Base-by-base conservation (phyloP, 352 stramenopile species). In the Phytophthora nicotianae region DNA sequence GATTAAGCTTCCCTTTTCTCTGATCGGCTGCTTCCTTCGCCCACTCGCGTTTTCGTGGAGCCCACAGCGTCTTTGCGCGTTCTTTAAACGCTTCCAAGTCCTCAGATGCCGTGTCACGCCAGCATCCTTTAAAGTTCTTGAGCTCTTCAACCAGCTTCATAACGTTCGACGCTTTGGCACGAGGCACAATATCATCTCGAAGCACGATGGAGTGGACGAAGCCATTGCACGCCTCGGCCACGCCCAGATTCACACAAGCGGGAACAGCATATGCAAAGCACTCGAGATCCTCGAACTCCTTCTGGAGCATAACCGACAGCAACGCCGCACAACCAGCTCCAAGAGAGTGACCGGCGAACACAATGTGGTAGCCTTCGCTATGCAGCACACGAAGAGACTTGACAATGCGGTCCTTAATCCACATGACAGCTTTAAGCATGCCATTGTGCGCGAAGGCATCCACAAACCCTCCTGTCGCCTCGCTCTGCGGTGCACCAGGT, bases 251-350 rank as follows among this genome's bases (percentile, higher is more conserved):
- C 23, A 93, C 83, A 46, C 87, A 96, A 8, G 87, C 87, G 10
- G 87, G 87, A 9, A 93, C 79, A 14, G 87, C 87, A 43, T 96
- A 96, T n/a, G 85, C 87, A 71, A 90, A 93, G 49, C 87, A 96
- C 46, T 90, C 74, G 3, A 96, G 64, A 33, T 87, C 72, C 13
- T 82, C 79, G 37, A 96, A 96, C 58, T 94, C 86, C 51, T 91
- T 90, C 43, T 94, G 85, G 5, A 96, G 77, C 83, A 96, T 96
- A 10, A 96, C 68, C 0, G 87, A 83, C 19, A 96, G 58, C 23
- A 96, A 60, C 10, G 83, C 75, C 5, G 87, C 87, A 58, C 86
- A 93, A 0, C 87, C 87, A 45, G 79, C 87, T 35, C 87, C 87
- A 17, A 96, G 72, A 5, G 87, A 96, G 50, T 96, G 87, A 10